Evolutionary conservation across 2,329 filamentous ascomycete species (phyloP).

Genomic region (Trichoderma sp.): DNA sequence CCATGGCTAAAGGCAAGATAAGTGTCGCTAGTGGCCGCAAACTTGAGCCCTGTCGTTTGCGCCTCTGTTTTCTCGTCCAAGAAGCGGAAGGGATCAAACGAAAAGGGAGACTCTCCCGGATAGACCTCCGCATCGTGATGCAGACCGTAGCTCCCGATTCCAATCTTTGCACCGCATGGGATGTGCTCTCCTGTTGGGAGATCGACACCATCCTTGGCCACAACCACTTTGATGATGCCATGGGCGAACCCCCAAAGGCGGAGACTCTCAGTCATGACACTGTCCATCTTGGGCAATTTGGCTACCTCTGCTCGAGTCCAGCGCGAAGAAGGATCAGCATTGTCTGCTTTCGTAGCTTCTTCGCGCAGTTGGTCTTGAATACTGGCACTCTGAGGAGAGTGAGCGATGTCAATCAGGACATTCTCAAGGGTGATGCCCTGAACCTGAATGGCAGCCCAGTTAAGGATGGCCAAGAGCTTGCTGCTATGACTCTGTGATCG

Average conservation of each 20-base stretch:
- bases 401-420: neutral
- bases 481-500: constrained; percentile 1
- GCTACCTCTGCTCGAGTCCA: constrained; percentile 3
- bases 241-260: constrained; percentile 1
- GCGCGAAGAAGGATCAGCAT: neutral
- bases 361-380: neutral
- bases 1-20: neutral
- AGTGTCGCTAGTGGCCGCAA: neutral
- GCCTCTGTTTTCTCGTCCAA: neutral
- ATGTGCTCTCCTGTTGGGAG: constrained; percentile 8
- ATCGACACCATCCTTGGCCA: neutral
- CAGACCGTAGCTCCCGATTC: neutral
- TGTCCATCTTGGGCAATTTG: neutral
- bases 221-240: constrained; percentile 2
- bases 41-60: neutral
- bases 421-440: constrained; percentile 4
- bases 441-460: constrained; percentile 13
- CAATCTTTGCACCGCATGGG: neutral
- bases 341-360: neutral
- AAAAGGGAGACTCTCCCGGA: neutral
- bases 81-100: constrained; percentile 5
- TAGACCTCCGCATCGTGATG: neutral
- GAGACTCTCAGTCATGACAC: neutral
- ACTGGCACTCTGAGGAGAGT: neutral
- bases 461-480: neutral